Base-by-base conservation (phyloP, 129 eudicot species). In the Flaveria robusta region DNA sequence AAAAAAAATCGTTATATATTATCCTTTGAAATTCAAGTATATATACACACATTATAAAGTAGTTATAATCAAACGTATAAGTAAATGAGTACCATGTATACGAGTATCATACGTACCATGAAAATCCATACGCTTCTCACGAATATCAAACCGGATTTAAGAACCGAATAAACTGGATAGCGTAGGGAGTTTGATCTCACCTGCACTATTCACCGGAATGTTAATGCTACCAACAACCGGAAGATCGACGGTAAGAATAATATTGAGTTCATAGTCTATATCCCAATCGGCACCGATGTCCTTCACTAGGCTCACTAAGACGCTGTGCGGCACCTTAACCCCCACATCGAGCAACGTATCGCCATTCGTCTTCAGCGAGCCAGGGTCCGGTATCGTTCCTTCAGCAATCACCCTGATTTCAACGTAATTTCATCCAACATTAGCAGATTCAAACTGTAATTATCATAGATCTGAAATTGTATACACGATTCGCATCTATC, bases 231-330 rank as follows among this genome's bases (percentile, higher is more conserved):
- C 98, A 5, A 92, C 9, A 2, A 92, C 63, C 2, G 98, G 98
- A 59, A 92, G 96, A 71, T 92, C 98, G 9, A 92, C 75, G 13
- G 81, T 60, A 0, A 92, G 90, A 23, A 74, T 79, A 2, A 92
- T 29, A 1, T 80, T 90, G 15, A 92, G 74, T n/a, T 81, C 81
- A 23, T 92, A 92, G 39, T 92, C 98, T 9, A 92, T 86, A 79
- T 92, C 98, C 98, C 96, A 89, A 74, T 90, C 98, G 1, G 84
- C 83, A 45, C 87, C 91, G 13, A 92, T 82, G 81, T 92, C 98
- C 60, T 62, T 90, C 15, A 74, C 78, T 51, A 92, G 66, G 77
- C 87, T 92, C 81, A 83, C 72, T 71, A 92, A 26, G 62, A 85
- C 88, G 79, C 69, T 86, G 79, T 92, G 94, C 7, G 98, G 86